phyloP scores from a whole-genome alignment of 176 grass and related monocot species.

The Zea mays region DNA sequence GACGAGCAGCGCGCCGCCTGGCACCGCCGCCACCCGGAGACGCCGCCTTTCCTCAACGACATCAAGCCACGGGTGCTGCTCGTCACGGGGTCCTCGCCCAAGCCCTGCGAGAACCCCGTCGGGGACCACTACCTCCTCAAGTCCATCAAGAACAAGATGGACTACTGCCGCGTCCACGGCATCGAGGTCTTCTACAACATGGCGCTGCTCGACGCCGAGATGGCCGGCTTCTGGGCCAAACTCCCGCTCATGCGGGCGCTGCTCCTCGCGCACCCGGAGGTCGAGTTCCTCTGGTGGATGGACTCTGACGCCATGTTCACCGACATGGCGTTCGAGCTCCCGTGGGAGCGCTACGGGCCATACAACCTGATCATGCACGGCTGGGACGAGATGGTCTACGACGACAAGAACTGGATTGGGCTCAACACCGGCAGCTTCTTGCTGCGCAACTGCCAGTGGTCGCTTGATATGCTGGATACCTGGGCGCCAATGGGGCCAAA shows the following conservation, averaged over 20 bases:
- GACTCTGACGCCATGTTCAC: constrained; percentile 97
- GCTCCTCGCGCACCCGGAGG: constrained; percentile 82
- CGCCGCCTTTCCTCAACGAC: constrained; percentile 66
- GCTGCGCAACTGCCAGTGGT: constrained; percentile 95
- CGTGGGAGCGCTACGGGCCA: constrained; percentile 77
- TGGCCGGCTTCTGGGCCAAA: constrained; percentile 97
- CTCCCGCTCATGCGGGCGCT: constrained; percentile 88
- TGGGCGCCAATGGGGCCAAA: constrained; percentile 99
- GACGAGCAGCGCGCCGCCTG: constrained; percentile 76
- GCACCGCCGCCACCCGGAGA: constrained; percentile 81
- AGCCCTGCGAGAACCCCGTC: constrained; percentile 96
- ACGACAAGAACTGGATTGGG: constrained; percentile 96
- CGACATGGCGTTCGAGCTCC: constrained; percentile 96
- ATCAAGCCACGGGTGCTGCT: constrained; percentile 88
- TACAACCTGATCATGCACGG: constrained; percentile 91
- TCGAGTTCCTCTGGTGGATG: constrained; percentile 99
- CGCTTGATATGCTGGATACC: constrained; percentile 86
- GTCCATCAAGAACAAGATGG: constrained; percentile 99
- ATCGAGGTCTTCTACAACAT: constrained; percentile 98
- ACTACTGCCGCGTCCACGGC: constrained; percentile 97
- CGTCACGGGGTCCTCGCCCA: constrained; percentile 87
- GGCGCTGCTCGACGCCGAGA: constrained; percentile 89
- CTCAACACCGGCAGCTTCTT: constrained; percentile 98
- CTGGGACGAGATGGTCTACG: constrained; percentile 98
- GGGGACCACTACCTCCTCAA: constrained; percentile 98